Evolutionary conservation across 2,329 filamentous ascomycete genomes (phyloP), one percentile per base, ranked within the genome.

Genomic region (Ascochyta clinopodiicola): DNA sequence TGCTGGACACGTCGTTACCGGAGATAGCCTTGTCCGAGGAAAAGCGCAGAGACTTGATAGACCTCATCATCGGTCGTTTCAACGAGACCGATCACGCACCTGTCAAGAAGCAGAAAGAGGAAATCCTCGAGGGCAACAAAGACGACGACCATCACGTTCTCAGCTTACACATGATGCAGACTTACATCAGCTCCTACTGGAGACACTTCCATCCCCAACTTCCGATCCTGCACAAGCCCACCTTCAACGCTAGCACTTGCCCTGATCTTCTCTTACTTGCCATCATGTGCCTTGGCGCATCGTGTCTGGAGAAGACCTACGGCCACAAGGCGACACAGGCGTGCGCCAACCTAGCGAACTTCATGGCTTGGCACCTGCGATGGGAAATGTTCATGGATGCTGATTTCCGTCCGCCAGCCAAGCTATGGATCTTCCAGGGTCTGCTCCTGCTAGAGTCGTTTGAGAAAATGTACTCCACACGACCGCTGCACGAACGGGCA

Each of bases 401-500:
- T 13, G 91, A 93, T 75, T 97, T 96, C 77, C 84, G 91, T 17
- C 93, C 95, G 1, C 94, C 95, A 0, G 94, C 94, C 8, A 96
- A 96, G 76, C 79, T 99, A 7, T 99, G 94, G 94, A 86, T 96
- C 0, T 98, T 98, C 78, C 95, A 98, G 73, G 88, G 94, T 1
- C 79, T 98, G 46, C 81, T 98, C 4, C 82, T 98, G 5, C 82
- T 98, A 12, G 95, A 99, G 73, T 80, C 96, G 0, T 98, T 96
- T 68, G 95, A 99, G 78, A 99, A 99, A 81, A 95, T 96, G 90
- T 98, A 94, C 74, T 95, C 92, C 35, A 96, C 94, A 0, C 85
- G 93, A 61, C 88, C 91, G 55, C 80, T 98, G 29, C 95, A 99
- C 75, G 95, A 99, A 76, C 85, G 95, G 62, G 94, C 94, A 1